Base-by-base conservation (phyloP, 148 eudicot genomes). In the Heliamphora exappendiculata region DNA sequence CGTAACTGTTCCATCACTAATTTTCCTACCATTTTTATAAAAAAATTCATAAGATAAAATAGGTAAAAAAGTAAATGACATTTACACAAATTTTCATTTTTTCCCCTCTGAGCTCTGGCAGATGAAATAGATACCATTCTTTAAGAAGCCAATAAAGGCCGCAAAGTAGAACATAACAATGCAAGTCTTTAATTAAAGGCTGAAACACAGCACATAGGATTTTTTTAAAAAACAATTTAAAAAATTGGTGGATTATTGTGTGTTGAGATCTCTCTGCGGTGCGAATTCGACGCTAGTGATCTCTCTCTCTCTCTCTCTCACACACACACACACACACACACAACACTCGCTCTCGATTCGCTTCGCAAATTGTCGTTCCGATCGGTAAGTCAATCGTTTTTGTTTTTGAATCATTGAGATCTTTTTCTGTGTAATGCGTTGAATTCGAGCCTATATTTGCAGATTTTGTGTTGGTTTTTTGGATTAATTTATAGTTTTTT, bases 231-330 rank as follows among this genome's bases (percentile, higher is more conserved):
- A 62, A 45, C 60, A 31, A 70, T 44, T 24, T 1, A 13, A 53
- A 71, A 70, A 45, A 45, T 70, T 66, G 72, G 81, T 53, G 77
- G 81, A 77, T 63, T 73, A 73, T 79, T 64, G 72, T 28, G 41
- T 58, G 55, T 47, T 47, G 55, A 39, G 54, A 26, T 19, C 31
- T 24, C 50, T 2, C 68, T 76, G 49, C 47, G 62, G 77, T 28
- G 71, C 84, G 68, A 78, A 70, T 78, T 75, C 80, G 75, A 81
- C 72, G 84, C 60, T 71, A 64, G 57, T 76, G n/a, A 73, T 60
- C 44, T 60, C 67, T 36, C 72, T 45, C 29, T 54, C 72, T 73
- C 74, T 37, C 76, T 80, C 74, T 77, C 78, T 78, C 49, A 44
- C 22, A 41, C 16, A n/a, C n/a, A 24, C 2, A 42, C n/a, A 6